Evolutionary conservation across 2,329 filamentous ascomycete genomes (phyloP), one percentile per base, ranked within the genome.

Genomic region (Cadophora sp.): DNA sequence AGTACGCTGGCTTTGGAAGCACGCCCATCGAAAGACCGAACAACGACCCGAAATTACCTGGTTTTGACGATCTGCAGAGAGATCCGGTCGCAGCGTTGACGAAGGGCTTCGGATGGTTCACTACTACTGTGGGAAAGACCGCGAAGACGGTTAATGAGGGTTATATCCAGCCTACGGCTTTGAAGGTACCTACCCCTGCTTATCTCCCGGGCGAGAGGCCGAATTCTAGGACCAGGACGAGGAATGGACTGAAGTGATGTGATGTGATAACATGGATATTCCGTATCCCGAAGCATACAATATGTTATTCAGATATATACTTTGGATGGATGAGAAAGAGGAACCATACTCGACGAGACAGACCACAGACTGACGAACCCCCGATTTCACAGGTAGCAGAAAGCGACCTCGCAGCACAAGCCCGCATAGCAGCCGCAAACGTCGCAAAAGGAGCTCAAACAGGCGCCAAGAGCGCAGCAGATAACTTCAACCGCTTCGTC

Each of bases 81-180:
- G 96, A 99, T 77, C 94, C 96, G 0, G 84, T 98, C 70, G 94
- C 88, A 0, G 94, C 95, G 18, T 80, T 99, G 73, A 93, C 89
- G 33, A 97, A 97, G 80, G 92, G 95, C 0, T 96, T 98, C 75
- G 95, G 95, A 9, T 98, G 96, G 94, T 93, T 98, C 76, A 87
- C 93, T 20, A 91, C 88, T 41, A 94, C 93, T 14, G 93, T 98
- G 50, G 89, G 89, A 30, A 97, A 96, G 84, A 92, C 92, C 71
- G 96, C 94, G 45, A 96, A 97, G 83, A 92, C 88, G 18, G 91
- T 97, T 27, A 97, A 97, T 78, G 91, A 96, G 72, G 88, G 91
- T 41, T 97, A 93, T 81, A 93, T 99, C 63, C 94, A 97, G 80
- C 96, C 96, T 11, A 96, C 94, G 33, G 93, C 96, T 69, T 91